Percentiles rank a stretch among this genome's conserved stretches.
Conservation (phyloP, 148 eudicot species). For the Pouteria glomerata region DNA sequence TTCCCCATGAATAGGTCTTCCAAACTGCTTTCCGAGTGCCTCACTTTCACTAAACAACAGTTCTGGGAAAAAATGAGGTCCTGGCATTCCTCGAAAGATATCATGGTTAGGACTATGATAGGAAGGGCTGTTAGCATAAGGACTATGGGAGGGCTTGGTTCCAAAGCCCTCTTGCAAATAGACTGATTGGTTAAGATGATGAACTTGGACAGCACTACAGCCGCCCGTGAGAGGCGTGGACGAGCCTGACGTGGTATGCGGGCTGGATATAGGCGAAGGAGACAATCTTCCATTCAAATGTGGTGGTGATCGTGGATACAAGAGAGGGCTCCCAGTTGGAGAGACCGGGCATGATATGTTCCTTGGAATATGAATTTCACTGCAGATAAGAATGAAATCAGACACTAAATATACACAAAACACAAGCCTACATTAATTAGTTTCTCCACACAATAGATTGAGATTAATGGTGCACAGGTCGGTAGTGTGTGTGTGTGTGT, state of each 20-base stretch:
- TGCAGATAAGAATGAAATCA: slow-evolving; percentile 29
- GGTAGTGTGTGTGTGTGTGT: neutral
- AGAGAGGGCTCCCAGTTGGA: slow-evolving; percentile 90
- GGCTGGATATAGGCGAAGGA: slow-evolving; percentile 91
- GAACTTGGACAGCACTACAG: slow-evolving; percentile 56
- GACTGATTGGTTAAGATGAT: slow-evolving; percentile 45
- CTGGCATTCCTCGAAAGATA: slow-evolving; percentile 50
- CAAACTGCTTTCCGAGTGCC: slow-evolving; percentile 39
- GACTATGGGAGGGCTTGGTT: slow-evolving; percentile 41
- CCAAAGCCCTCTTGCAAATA: slow-evolving; percentile 60
- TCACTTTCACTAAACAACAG: slow-evolving; percentile 35
- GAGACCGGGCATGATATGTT: slow-evolving; percentile 95
- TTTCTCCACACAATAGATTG: neutral
- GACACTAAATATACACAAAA: slow-evolving; percentile 1
- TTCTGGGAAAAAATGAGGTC: slow-evolving; percentile 45
- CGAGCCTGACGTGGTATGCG: slow-evolving; percentile 73
- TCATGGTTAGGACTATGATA: slow-evolving; percentile 55
- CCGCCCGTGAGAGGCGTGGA: slow-evolving; percentile 86
- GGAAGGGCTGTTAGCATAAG: slow-evolving; percentile 43
- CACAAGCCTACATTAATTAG: neutral
- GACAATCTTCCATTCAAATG: slow-evolving; percentile 71
- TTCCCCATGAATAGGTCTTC: slow-evolving; percentile 39
- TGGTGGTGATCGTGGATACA: slow-evolving; percentile 73
- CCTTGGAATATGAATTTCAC: slow-evolving; percentile 66
- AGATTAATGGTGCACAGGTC: too few species aligned